phyloP scores from a whole-genome alignment of 2,329 filamentous ascomycete species.

The Fusarium sp. region DNA sequence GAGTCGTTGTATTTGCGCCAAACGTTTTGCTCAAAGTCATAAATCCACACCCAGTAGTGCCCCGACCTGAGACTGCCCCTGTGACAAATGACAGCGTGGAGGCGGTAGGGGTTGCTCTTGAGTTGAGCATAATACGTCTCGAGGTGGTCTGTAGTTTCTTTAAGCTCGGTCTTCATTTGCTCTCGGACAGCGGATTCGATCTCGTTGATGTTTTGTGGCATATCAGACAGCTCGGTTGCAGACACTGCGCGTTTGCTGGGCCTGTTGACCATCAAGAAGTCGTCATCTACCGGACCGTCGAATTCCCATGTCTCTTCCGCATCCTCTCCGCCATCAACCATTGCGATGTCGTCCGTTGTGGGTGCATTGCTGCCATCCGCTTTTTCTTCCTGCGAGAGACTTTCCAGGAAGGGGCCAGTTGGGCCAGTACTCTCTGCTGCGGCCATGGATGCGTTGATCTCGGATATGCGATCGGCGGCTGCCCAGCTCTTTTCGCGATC shows the following conservation, averaged over 20 bases:
- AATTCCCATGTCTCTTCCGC: constrained; percentile 53
- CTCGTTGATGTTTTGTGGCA: constrained; percentile 30
- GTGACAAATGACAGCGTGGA: constrained; percentile 95
- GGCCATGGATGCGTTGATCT: constrained; percentile 59
- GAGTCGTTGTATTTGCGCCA: constrained; percentile 98
- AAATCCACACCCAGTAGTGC: constrained; percentile 98
- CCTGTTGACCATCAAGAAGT: constrained; percentile 49
- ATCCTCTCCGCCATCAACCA: background rate
- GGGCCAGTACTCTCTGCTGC: constrained; percentile 44
- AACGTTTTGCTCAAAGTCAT: constrained; percentile 81
- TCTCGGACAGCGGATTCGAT: constrained; percentile 53
- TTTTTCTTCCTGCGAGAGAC: constrained; percentile 19
- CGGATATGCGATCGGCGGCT: constrained; percentile 72
- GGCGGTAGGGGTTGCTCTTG: constrained; percentile 76
- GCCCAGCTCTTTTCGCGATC: constrained; percentile 79
- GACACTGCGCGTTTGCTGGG: constrained; percentile 5
- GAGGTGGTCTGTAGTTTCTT: constrained; percentile 45
- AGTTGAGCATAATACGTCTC: constrained; percentile 60
- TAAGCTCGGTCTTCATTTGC: constrained; percentile 58
- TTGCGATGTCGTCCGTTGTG: constrained; percentile 3
- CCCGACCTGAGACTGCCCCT: constrained; percentile 78
- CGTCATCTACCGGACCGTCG: constrained; percentile 54
- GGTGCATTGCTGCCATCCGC: background rate
- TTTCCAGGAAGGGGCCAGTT: constrained; percentile 48
- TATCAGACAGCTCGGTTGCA: background rate